Evolutionary conservation across 2,329 filamentous ascomycete genomes (phyloP).

Genomic region (Allantophomopsis cytisporea): DNA sequence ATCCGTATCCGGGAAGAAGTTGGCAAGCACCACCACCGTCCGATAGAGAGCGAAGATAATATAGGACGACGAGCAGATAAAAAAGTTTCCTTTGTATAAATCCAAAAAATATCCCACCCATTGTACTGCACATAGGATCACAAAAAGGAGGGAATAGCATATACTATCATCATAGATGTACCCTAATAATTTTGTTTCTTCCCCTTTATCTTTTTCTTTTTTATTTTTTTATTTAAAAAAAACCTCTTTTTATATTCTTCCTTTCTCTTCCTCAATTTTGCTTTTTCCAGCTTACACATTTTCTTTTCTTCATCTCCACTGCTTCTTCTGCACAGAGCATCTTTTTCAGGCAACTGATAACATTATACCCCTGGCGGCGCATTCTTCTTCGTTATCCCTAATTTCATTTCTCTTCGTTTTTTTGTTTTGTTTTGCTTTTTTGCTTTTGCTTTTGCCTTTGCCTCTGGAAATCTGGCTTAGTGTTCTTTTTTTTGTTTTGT

Average conservation of each 20-base stretch:
- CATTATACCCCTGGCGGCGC: no score
- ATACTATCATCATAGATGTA: no score
- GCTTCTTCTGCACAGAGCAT: conserved; percentile 36
- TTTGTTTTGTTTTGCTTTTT: no score
- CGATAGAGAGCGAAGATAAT: background rate
- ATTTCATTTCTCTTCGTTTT: no score
- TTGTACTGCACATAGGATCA: no score
- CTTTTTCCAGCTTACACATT: background rate
- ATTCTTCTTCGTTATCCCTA: no score
- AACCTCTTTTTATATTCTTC: background rate
- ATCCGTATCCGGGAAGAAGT: background rate
- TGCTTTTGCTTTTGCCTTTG: no score
- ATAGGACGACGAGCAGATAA: background rate
- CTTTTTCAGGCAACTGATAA: no score
- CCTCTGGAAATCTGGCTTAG: no score
- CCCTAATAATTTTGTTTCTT: background rate
- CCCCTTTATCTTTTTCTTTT: background rate
- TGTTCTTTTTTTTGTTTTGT: no score
- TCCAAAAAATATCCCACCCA: background rate
- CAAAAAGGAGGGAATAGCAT: no score
- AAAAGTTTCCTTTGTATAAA: background rate
- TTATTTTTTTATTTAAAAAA: background rate
- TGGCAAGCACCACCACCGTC: background rate
- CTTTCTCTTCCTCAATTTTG: background rate
- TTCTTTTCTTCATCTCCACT: conserved; percentile 32